Base-by-base conservation (phyloP, 805 yeast genomes). In the Pichia cephalocereana region DNA sequence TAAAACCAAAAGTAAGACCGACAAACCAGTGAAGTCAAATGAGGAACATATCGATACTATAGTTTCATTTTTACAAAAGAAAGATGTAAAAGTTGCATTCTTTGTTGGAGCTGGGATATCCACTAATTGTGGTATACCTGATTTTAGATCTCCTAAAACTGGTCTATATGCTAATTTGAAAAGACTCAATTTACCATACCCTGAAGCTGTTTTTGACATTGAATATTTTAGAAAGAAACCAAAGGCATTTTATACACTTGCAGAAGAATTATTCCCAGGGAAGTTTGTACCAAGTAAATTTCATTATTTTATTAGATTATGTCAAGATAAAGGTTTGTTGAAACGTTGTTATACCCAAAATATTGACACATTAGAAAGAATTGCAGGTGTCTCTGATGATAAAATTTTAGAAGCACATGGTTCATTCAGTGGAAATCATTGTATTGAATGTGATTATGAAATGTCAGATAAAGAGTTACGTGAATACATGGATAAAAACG, bases 131-230 rank as follows among this genome's bases (percentile, higher is more conserved):
- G 99, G 98, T 0, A 91, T 90, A 42, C 99, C 98, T 0, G 99
- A 91, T 63, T 91, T 91, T 63, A 72, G 98, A 55, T 81, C 95
- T 18, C 97, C 97, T 1, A 76, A 79, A 40, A 91, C 98, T 1
- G 95, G 95, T 0, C 73, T 91, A 8, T 91, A 91, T 59, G 78
- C 89, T 53, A 91, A 91, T 61, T 69, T 91, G 45, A 72, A 83
- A 19, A 73, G 79, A 53, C 70, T 90, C 38, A 74, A 86, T 36
- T 69, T 91, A 44, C 98, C 98, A 7, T 89, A 79, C 62, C 93
- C 97, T 0, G 99, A 91, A 61, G 97, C 97, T 0, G 96, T 91
- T 1, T 91, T 91, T 62, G 97, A 90, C 60, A 82, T 91, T 40
- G 90, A 82, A 18, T 91, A 77, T 62, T 87, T 88, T 65, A 68